These are phyloP conservation scores for Closterium sp. DNA, from an alignment of 139 green algal genomes.

Conservation along the genomic window DNA sequence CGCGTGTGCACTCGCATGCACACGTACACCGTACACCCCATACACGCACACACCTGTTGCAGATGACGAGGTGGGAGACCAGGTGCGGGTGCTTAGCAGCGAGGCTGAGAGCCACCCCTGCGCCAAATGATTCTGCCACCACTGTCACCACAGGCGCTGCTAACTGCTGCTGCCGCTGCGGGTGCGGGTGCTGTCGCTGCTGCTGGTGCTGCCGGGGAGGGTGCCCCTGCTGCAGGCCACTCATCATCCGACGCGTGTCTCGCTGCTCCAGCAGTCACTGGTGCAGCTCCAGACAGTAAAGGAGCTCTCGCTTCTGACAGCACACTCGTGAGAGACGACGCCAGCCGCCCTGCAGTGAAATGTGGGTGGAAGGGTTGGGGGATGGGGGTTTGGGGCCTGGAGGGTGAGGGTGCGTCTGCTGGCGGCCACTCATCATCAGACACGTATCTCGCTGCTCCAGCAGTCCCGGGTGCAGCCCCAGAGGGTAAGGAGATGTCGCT, in stretches of 20 bases:
- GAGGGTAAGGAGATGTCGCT: too few relatives aligned
- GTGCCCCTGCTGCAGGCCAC: background rate
- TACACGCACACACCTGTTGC: slow-evolving; percentile 14
- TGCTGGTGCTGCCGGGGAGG: background rate
- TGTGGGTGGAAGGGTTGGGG: too few relatives aligned
- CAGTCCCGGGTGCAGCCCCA: too few relatives aligned
- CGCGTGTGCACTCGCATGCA: background rate
- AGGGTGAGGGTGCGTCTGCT: too few relatives aligned
- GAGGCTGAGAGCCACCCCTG: slow-evolving; percentile 14
- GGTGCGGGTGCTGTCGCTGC: background rate
- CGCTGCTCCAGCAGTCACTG: too few relatives aligned
- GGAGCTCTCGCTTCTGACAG: too few relatives aligned
- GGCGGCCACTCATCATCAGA: too few relatives aligned
- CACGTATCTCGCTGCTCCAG: too few relatives aligned
- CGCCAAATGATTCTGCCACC: slow-evolving; percentile 26
- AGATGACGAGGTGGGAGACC: slow-evolving; percentile 21
- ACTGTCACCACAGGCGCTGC: background rate
- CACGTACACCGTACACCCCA: background rate
- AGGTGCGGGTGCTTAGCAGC: background rate
- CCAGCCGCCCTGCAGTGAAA: too few relatives aligned
- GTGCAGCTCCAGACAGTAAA: too few relatives aligned
- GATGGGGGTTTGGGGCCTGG: too few relatives aligned
- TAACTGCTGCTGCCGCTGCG: background rate
- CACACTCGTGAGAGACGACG: too few relatives aligned
- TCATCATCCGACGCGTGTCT: background rate